phyloP scores from a whole-genome alignment of 345 rosid genomes.

The Aethionema arabicum region DNA sequence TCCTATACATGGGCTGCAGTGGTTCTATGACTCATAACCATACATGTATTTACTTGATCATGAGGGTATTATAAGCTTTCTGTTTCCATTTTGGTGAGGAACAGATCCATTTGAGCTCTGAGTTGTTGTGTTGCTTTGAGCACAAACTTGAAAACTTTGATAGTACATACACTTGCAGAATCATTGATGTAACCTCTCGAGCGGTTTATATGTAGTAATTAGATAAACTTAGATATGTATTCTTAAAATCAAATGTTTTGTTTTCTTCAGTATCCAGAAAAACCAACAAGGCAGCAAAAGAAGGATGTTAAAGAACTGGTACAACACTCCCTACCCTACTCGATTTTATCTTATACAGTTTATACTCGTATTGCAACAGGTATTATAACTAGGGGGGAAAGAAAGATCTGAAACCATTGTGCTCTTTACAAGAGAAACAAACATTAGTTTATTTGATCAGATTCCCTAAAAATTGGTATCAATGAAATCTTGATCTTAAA shows the following conservation, averaged over 20 bases:
- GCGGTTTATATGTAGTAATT: conserved; percentile 2
- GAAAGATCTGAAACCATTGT: too few species aligned
- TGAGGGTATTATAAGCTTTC: too few species aligned
- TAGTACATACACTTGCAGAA: not conserved
- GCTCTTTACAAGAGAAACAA: too few species aligned
- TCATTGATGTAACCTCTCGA: not conserved
- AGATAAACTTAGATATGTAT: conserved; percentile 10
- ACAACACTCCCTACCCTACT: conserved; percentile 26
- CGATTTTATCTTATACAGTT: not conserved
- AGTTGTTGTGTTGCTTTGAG: too few species aligned
- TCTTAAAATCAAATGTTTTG: not conserved
- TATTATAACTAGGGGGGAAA: too few species aligned
- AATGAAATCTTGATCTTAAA: not conserved
- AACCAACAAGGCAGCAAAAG: conserved; percentile 94
- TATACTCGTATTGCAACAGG: not conserved
- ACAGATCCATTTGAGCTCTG: too few species aligned
- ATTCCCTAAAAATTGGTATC: conserved; percentile 18
- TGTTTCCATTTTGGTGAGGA: too few species aligned
- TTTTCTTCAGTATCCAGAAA: conserved; percentile 81
- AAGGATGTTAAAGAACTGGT: conserved; percentile 91
- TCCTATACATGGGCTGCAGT: not conserved
- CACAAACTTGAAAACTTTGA: not conserved
- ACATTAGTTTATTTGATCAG: not conserved
- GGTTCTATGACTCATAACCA: conserved; percentile 1
- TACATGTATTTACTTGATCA: not conserved